Conservation (phyloP, 2,329 filamentous ascomycete genomes). For the Fusarium buharicum region DNA sequence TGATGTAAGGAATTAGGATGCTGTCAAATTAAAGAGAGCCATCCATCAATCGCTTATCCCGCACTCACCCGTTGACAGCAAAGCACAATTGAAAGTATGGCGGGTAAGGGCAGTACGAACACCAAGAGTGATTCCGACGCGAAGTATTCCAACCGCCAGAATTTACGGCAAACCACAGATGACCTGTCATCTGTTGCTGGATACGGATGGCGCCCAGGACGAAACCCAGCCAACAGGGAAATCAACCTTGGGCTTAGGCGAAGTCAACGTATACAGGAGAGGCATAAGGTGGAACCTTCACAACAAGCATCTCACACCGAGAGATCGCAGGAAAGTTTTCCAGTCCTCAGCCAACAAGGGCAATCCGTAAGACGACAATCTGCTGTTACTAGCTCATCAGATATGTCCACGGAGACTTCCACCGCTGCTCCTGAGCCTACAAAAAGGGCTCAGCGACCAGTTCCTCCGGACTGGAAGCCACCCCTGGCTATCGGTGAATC, state of each 20-base stretch:
- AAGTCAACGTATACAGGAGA: conserved; percentile 11
- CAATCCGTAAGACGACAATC: neutral
- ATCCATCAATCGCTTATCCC: neutral
- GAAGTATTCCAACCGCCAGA: neutral
- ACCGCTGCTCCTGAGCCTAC: neutral
- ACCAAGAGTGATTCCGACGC: neutral
- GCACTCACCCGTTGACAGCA: neutral
- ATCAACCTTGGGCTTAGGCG: conserved; percentile 30
- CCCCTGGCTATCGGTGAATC: conserved; percentile 40
- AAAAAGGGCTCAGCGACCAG: conserved; percentile 7
- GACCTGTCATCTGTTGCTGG: neutral
- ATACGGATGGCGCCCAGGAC: conserved; percentile 34
- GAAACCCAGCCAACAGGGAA: conserved; percentile 31
- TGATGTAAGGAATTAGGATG: neutral
- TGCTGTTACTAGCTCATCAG: neutral
- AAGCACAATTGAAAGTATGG: conserved; percentile 10
- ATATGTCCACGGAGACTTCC: neutral
- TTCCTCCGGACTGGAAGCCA: conserved; percentile 37
- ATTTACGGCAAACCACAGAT: neutral
- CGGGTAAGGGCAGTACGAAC: conserved; percentile 2
- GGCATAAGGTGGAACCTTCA: neutral
- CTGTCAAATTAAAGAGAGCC: neutral
- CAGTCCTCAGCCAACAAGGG: neutral
- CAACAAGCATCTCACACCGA: neutral
- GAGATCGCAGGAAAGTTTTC: neutral